Evolutionary conservation across 208 protist genomes (phyloP), one percentile per base, ranked within the genome.

Genomic region (Acanthamoeba triangularis): DNA sequence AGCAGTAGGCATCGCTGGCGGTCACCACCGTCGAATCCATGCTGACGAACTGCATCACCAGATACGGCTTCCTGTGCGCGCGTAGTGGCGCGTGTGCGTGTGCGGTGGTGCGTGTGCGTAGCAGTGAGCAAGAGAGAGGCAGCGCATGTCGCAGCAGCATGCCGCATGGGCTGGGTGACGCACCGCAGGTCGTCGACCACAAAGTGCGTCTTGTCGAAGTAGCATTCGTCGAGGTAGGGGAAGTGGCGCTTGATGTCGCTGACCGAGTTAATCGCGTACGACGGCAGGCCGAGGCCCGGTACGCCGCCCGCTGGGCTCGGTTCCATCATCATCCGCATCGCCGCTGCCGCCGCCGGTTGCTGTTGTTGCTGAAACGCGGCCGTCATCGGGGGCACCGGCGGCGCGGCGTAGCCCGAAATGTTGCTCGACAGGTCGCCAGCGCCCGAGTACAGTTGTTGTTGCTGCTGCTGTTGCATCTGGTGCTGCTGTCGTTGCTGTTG

Each of bases 41-140:
- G 74, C 37, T 41, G 11, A n/a, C 74, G n/a, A 82, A 82, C 74
- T 82, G 74, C 41, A 82, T 82, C 74, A 82, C 74, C 14, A 82
- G 33, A 28, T 49, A 82, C 41, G 74, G 74, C 20, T 49, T 82
- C 74, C 74, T 82, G 30, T 44, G 13, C 0, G 49, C 7, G 59
- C 14, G 25, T 2, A 16, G 11, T n/a, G 59, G 11, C 5, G 30
- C 30, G 28, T 13, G 13, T 11, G 37, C 69, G 35, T 78, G 30
- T 18, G 5, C 61, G 61, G 28, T 20, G 28, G 65, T 30, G 25
- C 1, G 35, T 18, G 37, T 49, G 69, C 37, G 47, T 20, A 78
- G 33, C 28, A 78, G 33, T 20, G 23, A 63, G 56, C 16, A 20
- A 5, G 20, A 63, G 56, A 63, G 56, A 23, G 59, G 25, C 23